These are phyloP conservation scores for Blastosporella zonata DNA, from an alignment of 1,284 basidiomycete species.

Conservation along the genomic window DNA sequence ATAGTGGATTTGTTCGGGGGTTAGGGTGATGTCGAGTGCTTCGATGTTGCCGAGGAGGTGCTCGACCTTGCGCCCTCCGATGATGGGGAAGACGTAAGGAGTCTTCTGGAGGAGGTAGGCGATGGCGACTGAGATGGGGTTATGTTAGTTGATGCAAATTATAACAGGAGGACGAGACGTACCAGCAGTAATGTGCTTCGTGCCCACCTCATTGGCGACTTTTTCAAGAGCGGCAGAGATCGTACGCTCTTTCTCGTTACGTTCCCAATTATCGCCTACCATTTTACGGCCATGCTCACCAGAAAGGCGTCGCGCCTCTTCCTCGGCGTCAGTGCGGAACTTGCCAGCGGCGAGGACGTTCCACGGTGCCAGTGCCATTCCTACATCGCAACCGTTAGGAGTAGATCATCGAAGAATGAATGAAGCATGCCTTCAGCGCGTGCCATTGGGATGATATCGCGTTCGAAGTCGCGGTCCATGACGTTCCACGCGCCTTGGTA, in stretches of 20 bases:
- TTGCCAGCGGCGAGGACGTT: conserved; percentile 47
- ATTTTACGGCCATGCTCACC: conserved; percentile 42
- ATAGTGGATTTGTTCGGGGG: conserved; percentile 2
- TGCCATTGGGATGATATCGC: conserved; percentile 49
- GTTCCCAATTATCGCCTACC: conserved; percentile 33
- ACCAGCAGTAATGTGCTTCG: conserved; percentile 7
- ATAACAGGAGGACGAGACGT: conserved; percentile 31
- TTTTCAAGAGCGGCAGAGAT: conserved; percentile 27
- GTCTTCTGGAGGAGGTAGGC: conserved; percentile 28
- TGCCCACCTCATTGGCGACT: conserved; percentile 6
- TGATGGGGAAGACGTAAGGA: conserved; percentile 47
- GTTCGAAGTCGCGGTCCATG: conserved; percentile 45
- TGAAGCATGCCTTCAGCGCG: conserved; percentile 34
- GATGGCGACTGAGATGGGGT: neutral
- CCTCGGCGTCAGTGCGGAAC: conserved; percentile 27
- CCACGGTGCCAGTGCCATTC: conserved; percentile 49
- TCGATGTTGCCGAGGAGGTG: conserved; percentile 9
- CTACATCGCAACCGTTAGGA: conserved; percentile 13
- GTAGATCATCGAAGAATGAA: neutral
- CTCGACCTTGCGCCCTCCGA: conserved; percentile 41
- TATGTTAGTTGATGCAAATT: conserved; percentile 19
- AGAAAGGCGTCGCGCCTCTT: conserved; percentile 34
- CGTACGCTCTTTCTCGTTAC: conserved; percentile 38
- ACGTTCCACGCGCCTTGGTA: conserved; percentile 53
- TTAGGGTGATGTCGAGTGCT: conserved; percentile 6